Percentiles rank a stretch among this genome's conserved stretches.
These are phyloP conservation scores for Linaria vulgaris DNA, from an alignment of 257 asterid species.

Conservation along the genomic window DNA sequence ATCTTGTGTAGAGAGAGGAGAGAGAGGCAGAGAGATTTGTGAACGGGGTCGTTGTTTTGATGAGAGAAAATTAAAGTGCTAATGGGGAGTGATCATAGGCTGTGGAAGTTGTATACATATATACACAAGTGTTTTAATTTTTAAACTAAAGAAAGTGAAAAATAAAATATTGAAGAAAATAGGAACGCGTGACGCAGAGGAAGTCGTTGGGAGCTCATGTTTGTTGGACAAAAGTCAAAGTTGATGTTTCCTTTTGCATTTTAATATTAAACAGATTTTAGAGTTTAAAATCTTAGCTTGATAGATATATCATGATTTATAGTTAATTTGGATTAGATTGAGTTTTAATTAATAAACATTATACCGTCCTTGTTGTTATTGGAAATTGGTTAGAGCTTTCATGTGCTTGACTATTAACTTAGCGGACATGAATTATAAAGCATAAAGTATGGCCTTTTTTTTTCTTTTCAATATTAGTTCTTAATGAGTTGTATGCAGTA, in stretches of 20 bases:
- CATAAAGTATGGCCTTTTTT: no score
- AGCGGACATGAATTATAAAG: no score
- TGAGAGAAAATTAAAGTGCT: background rate
- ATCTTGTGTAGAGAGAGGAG: background rate
- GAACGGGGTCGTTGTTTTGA: background rate
- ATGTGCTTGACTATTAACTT: no score
- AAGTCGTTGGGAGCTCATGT: slow-evolving; percentile 37
- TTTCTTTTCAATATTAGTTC: no score
- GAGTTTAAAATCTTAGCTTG: background rate
- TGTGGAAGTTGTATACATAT: slow-evolving; percentile 3
- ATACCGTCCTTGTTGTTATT: no score
- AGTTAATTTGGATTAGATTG: background rate
- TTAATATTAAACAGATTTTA: background rate
- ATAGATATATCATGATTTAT: background rate
- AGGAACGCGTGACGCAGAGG: slow-evolving; percentile 29
- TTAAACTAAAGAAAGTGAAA: background rate
- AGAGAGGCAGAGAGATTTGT: slow-evolving; percentile 2
- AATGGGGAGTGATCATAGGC: slow-evolving; percentile 9
- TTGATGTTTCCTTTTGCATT: slow-evolving; percentile 15
- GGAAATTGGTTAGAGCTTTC: no score
- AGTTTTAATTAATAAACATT: no score
- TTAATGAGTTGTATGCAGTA: no score
- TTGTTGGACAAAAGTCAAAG: slow-evolving; percentile 50
- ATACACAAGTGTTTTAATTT: slow-evolving; percentile 3
- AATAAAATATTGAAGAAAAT: background rate